Evolutionary conservation across 2,329 filamentous ascomycete genomes (phyloP).

Genomic region (Fusarium ambrosium): DNA sequence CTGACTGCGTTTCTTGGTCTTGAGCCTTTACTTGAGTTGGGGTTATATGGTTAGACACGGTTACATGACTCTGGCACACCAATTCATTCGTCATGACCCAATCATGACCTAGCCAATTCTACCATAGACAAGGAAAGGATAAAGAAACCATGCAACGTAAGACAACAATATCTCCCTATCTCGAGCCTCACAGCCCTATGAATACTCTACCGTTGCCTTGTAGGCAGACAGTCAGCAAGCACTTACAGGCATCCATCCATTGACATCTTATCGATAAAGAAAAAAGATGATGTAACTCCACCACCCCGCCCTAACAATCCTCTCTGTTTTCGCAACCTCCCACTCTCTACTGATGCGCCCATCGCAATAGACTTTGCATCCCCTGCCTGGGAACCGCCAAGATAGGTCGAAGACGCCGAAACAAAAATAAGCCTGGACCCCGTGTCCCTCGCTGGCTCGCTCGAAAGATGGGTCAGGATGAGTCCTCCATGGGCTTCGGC

Average conservation of each 20-base stretch:
- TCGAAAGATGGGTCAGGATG: constrained; percentile 87
- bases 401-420: constrained; percentile 57
- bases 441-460: constrained; percentile 50
- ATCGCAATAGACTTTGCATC: constrained; percentile 13
- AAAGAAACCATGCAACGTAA: not conserved
- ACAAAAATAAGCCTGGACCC: constrained; percentile 52
- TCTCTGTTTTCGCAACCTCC: constrained; percentile 20
- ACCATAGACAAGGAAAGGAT: not conserved
- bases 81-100: not conserved
- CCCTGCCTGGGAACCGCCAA: constrained; percentile 44
- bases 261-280: constrained; percentile 42
- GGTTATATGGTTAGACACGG: not conserved
- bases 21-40: not conserved
- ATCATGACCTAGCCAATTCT: not conserved
- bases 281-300: constrained; percentile 11
- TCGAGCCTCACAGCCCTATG: not conserved
- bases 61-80: not conserved
- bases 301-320: constrained; percentile 37
- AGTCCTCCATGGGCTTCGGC: constrained; percentile 76
- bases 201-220: constrained; percentile 17
- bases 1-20: not conserved
- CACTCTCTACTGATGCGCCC: constrained; percentile 21
- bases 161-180: not conserved
- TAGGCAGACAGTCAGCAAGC: not conserved
- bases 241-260: constrained; percentile 19